A percentile compares a stretch with the other conserved stretches of the same genome.
These are phyloP conservation scores for Globisporangium irregulare DNA, from an alignment of 352 stramenopile genomes.

Conservation along the genomic window DNA sequence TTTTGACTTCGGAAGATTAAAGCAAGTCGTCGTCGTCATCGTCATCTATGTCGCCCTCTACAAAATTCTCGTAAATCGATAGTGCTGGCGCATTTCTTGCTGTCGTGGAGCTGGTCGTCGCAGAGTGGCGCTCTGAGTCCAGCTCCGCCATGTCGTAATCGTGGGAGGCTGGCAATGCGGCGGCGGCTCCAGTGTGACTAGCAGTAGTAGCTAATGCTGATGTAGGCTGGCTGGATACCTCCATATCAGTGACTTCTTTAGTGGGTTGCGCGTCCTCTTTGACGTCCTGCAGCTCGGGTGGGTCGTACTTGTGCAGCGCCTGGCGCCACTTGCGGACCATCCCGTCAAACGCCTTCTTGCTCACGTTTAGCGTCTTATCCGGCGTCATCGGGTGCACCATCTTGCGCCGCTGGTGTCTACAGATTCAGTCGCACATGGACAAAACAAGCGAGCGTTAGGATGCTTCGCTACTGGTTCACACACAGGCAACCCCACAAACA, in stretches of 20 bases:
- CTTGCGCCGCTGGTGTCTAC: slow-evolving; percentile 41
- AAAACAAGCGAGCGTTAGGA: neutral
- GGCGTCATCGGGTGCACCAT: slow-evolving; percentile 72
- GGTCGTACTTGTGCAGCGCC: slow-evolving; percentile 79
- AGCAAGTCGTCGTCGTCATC: slow-evolving; percentile 70
- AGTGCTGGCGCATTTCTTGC: slow-evolving; percentile 7
- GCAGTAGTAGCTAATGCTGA: neutral
- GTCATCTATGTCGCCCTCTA: slow-evolving; percentile 38
- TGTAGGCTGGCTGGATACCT: neutral
- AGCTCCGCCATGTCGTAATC: slow-evolving; percentile 27
- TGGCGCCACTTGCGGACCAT: slow-evolving; percentile 78
- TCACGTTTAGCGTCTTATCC: slow-evolving; percentile 68
- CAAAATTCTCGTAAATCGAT: slow-evolving; percentile 76
- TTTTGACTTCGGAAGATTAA: slow-evolving; percentile 21
- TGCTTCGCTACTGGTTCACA: no score
- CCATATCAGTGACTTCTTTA: neutral
- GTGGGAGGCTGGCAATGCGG: neutral
- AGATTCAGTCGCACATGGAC: neutral
- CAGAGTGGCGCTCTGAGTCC: slow-evolving; percentile 14
- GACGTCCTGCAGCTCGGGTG: slow-evolving; percentile 43
- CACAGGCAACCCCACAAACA: neutral
- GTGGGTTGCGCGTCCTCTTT: slow-evolving; percentile 5
- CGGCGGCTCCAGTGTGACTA: neutral
- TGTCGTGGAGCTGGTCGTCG: neutral
- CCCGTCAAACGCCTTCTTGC: slow-evolving; percentile 84